A percentile compares a stretch with the other conserved stretches of the same genome.
Evolutionary conservation across 129 eudicot species (phyloP).

Genomic region (Rutidosis leptorrhynchoides): DNA sequence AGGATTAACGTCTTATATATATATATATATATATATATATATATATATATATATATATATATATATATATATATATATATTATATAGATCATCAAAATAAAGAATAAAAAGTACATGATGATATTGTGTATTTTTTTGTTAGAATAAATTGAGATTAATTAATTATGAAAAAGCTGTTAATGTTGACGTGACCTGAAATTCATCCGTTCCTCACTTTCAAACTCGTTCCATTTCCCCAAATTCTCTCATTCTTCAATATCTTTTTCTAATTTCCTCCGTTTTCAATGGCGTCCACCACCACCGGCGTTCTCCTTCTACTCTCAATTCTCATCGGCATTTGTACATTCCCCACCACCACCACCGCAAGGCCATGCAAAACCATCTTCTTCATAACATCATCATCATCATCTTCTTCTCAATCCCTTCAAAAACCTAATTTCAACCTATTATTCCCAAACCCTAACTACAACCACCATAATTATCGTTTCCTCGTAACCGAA

Average conservation of each 20-base stretch:
- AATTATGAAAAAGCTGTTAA: too few relatives aligned
- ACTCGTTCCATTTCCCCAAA: conserved; percentile 22
- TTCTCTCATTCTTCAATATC: background rate
- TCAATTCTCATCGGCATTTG: conserved; percentile 37
- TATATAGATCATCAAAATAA: too few relatives aligned
- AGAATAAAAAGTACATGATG: too few relatives aligned
- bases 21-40: too few relatives aligned
- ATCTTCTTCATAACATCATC: conserved; percentile 59
- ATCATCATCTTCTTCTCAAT: conserved; percentile 41
- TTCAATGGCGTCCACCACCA: conserved; percentile 44
- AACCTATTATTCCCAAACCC: conserved; percentile 24
- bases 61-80: too few relatives aligned
- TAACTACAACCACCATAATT: background rate
- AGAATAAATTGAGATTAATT: too few relatives aligned
- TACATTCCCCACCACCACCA: conserved; percentile 45
- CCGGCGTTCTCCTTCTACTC: conserved; percentile 31
- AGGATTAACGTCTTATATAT: too few relatives aligned
- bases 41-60: too few relatives aligned
- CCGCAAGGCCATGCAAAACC: conserved; percentile 85
- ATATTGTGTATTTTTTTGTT: too few relatives aligned
- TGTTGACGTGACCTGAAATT: too few relatives aligned
- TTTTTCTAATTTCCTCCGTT: background rate
- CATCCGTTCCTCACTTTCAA: background rate
- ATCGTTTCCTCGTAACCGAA: conserved; percentile 41
- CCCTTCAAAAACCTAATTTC: conserved; percentile 34